Base-by-base conservation (phyloP, 345 rosid species). In the Eucalyptus regnans region DNA sequence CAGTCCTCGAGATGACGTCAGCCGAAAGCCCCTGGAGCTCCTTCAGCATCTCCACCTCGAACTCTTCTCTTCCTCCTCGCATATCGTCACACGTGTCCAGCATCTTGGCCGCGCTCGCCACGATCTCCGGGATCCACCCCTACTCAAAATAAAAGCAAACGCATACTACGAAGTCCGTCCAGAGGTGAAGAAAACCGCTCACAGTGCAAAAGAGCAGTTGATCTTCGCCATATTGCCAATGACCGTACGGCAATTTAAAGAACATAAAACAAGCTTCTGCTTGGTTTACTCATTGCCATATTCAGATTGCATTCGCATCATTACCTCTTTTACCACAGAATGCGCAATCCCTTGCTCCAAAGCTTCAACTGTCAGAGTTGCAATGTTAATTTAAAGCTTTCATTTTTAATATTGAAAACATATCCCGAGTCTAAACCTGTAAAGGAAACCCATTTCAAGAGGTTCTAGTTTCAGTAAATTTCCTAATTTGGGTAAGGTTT, bases 121-220 rank as follows among this genome's bases (percentile, higher is more conserved):
- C 95, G 86, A 96, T 97, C 81, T 96, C 94, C 7, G 96, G 97
- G 84, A 96, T 94, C 97, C 97, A 96, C 60, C 93, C 92, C 96
- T 46, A 76, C 0, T 37, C 16, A 13, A 51, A 43, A 5, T 6
- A 23, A 33, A 23, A 37, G 58, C 14, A 62, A 31, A 87, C 51
- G 68, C 37, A 49, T 22, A 8, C 25, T 90, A 4, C 20, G 71
- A 64, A 64, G 71, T 64, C 71, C 15, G 71, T 64, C n/a, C 71
- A 13, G 17, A 1, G 33, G 4, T 7, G 71, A 64, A 64, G 14
- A 58, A 58, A 58, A 58, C 64, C n/a, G 27, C n/a, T 58, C 13
- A 11, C 64, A 25, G 60, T 4, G 60, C 60, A 50, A 50, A 60
- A 60, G 31, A 60, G 29, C 31, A 60, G 68, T 27, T 4, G n/a